Conservation (phyloP, 2,329 filamentous ascomycete species). For the Colletotrichum sublineola region DNA sequence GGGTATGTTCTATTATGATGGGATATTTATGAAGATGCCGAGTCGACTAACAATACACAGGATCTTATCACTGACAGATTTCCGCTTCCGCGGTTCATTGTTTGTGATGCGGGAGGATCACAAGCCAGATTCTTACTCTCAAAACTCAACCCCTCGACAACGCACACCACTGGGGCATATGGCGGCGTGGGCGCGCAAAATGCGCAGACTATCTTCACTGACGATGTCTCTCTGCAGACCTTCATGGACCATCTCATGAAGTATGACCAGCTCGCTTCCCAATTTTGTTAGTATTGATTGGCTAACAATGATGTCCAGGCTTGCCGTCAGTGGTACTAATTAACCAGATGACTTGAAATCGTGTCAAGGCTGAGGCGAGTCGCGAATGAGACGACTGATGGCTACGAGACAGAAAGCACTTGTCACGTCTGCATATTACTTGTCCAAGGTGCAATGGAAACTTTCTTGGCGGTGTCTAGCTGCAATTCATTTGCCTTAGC, state of each 20-base stretch:
- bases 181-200: constrained; percentile 87
- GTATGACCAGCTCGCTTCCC: constrained; percentile 62
- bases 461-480: neutral
- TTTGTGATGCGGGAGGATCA: constrained; percentile 97
- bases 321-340: constrained; percentile 75
- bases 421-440: neutral
- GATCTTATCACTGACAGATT: constrained; percentile 98
- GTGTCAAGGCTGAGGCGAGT: too few species aligned
- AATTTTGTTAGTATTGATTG: constrained; percentile 15
- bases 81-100: constrained; percentile 97
- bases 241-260: constrained; percentile 99
- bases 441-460: neutral
- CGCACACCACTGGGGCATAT: constrained; percentile 92
- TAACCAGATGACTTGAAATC: constrained; percentile 50
- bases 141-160: constrained; percentile 97
- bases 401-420: neutral
- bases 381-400: too few species aligned
- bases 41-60: constrained; percentile 58
- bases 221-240: constrained; percentile 96
- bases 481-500: neutral
- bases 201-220: constrained; percentile 98
- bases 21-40: neutral
- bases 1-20: constrained; percentile 67
- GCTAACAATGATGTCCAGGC: constrained; percentile 51
- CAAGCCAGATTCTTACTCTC: constrained; percentile 85